Evolutionary conservation across 257 asterid genomes (phyloP).

Genomic region (Solanum infundibuliforme): DNA sequence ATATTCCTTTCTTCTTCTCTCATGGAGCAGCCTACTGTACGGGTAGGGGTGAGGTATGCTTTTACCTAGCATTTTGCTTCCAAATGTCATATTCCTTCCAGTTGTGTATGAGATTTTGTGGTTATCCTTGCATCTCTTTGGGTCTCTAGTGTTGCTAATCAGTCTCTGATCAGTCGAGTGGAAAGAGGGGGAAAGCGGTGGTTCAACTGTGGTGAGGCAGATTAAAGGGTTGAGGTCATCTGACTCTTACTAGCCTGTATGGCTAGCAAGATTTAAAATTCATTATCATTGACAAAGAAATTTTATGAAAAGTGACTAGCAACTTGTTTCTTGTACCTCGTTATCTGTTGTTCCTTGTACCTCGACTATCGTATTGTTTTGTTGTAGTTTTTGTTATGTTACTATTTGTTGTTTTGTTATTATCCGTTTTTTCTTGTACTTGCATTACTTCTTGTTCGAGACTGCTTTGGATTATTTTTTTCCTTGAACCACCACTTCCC

Average conservation of each 20-base stretch:
- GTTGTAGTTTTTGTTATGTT: neutral
- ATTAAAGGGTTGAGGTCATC: neutral
- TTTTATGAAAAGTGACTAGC: neutral
- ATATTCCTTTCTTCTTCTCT: constrained; percentile 92
- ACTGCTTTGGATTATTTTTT: neutral
- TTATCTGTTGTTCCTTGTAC: neutral
- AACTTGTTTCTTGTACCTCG: neutral
- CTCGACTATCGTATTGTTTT: neutral
- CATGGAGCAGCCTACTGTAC: constrained; percentile 95
- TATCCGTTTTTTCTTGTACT: neutral
- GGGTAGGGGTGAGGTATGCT: constrained; percentile 89
- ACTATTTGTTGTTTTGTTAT: neutral
- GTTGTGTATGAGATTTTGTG: neutral
- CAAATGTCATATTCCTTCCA: neutral
- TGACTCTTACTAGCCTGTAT: neutral
- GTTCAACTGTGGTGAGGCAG: neutral
- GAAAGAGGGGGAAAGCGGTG: neutral
- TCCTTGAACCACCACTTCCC: neutral
- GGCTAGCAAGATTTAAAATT: neutral
- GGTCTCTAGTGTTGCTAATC: neutral
- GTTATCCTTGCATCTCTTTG: neutral
- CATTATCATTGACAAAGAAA: neutral
- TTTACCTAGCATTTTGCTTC: neutral
- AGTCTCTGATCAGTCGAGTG: neutral
- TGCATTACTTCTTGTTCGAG: neutral